These are phyloP conservation scores for Hydnomerulius pinastri DNA, from an alignment of 768 basidiomycete genomes.

Conservation along the genomic window DNA sequence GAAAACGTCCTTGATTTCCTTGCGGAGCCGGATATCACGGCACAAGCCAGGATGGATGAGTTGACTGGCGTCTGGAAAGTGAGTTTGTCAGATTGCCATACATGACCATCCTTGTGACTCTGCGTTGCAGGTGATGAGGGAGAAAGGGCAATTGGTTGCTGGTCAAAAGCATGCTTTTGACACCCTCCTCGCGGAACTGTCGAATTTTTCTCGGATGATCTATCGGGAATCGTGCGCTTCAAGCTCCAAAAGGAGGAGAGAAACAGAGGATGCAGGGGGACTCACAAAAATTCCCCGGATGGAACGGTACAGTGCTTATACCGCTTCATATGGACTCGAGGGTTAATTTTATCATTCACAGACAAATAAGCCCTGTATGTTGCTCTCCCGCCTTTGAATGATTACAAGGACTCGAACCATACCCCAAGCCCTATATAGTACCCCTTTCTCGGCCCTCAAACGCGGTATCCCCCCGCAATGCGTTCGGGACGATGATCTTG, in stretches of 20 bases:
- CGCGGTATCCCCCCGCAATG: slow-evolving; percentile 4
- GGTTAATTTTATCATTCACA: background rate
- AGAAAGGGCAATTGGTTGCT: slow-evolving; percentile 6
- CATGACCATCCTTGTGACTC: background rate
- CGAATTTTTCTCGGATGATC: slow-evolving; percentile 1
- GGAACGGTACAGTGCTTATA: background rate
- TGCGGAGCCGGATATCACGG: slow-evolving; percentile 5
- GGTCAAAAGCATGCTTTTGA: slow-evolving; percentile 14
- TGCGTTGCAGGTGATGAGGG: slow-evolving; percentile 11
- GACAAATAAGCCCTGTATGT: slow-evolving; percentile 13
- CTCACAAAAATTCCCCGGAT: background rate
- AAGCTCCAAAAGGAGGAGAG: background rate
- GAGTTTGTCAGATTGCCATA: background rate
- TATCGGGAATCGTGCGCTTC: background rate
- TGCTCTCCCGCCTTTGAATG: background rate
- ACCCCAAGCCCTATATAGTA: background rate
- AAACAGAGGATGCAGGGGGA: background rate
- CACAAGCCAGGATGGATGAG: slow-evolving; percentile 17
- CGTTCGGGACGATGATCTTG: slow-evolving; percentile 7
- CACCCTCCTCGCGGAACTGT: slow-evolving; percentile 10
- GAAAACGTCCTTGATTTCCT: slow-evolving; percentile 22
- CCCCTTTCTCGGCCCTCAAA: slow-evolving; percentile 1
- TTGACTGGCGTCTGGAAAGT: slow-evolving; percentile 12
- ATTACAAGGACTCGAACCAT: background rate
- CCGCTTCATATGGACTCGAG: too few species aligned